A percentile compares a stretch with the other conserved stretches of the same genome.
These are phyloP conservation scores for Comarum palustre DNA, from an alignment of 306 rosid species.

Conservation along the genomic window DNA sequence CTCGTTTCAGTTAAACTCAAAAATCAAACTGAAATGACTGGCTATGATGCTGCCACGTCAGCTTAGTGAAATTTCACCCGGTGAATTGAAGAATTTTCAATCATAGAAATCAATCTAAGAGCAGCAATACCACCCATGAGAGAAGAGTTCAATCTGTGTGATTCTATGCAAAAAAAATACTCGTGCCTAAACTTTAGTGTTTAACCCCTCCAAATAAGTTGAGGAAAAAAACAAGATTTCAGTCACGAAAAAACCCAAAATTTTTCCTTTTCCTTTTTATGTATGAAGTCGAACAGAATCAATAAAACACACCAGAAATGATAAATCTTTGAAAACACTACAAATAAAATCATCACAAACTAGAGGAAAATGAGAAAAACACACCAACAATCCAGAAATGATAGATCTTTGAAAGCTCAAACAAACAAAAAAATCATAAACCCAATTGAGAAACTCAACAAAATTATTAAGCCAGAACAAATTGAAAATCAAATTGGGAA, in stretches of 20 bases:
- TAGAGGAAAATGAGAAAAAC: background rate
- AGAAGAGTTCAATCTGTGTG: background rate
- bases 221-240: background rate
- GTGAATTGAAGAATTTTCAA: too few relatives aligned
- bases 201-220: background rate
- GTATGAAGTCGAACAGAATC: background rate
- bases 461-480: background rate
- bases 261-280: background rate
- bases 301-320: background rate
- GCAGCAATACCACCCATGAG: slow-evolving; percentile 14
- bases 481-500: background rate
- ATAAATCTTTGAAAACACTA: background rate
- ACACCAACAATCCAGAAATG: background rate
- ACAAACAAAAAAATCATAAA: background rate
- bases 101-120: slow-evolving; percentile 10
- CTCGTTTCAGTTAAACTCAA: too few relatives aligned
- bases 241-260: background rate
- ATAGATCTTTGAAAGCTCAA: background rate
- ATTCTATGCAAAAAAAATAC: background rate
- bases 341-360: background rate
- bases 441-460: slow-evolving; percentile 2
- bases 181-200: background rate
- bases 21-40: too few relatives aligned
- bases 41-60: too few relatives aligned
- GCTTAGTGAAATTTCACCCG: too few relatives aligned